Conservation (phyloP, 1,284 basidiomycete species). For the Trametes versicolor region DNA sequence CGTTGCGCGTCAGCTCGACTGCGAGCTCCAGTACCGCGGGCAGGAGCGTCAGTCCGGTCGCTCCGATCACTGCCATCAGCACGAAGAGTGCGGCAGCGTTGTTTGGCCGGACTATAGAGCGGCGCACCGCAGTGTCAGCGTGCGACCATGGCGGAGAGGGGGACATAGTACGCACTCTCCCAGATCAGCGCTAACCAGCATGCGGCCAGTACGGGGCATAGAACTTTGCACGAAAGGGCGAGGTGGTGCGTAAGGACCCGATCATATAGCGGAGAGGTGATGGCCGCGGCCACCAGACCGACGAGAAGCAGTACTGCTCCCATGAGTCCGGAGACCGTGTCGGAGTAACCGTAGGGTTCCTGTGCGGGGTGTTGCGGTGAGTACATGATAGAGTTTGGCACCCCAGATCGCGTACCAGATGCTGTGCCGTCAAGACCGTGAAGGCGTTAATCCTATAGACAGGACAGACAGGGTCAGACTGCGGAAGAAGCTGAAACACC, state of each 20-base stretch:
- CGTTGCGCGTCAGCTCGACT: conserved; percentile 79
- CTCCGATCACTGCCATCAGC: conserved; percentile 73
- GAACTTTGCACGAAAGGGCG: conserved; percentile 63
- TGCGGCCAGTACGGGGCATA: conserved; percentile 67
- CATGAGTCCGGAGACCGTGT: conserved; percentile 70
- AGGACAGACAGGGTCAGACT: neutral
- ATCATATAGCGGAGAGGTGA: conserved; percentile 80
- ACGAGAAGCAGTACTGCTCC: conserved; percentile 73
- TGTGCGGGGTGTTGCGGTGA: conserved; percentile 40
- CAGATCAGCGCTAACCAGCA: conserved; percentile 80
- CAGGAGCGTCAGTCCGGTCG: conserved; percentile 70
- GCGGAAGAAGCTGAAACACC: neutral
- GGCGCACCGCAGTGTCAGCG: conserved; percentile 7
- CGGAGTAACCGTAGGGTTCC: conserved; percentile 79
- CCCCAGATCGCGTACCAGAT: conserved; percentile 59
- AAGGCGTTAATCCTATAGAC: conserved; percentile 55
- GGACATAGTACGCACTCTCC: conserved; percentile 66
- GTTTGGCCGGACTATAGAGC: conserved; percentile 61
- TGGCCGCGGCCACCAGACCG: conserved; percentile 71
- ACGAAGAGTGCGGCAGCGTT: conserved; percentile 68
- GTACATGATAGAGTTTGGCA: neutral
- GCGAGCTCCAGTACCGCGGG: conserved; percentile 80
- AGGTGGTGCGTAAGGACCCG: conserved; percentile 78
- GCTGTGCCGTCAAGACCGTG: conserved; percentile 70
- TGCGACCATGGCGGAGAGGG: conserved; percentile 10